A percentile compares a stretch with the other conserved stretches of the same genome.
These are phyloP conservation scores for Penicillium malachiteum DNA, from an alignment of 495 filamentous ascomycete genomes.

Conservation along the genomic window DNA sequence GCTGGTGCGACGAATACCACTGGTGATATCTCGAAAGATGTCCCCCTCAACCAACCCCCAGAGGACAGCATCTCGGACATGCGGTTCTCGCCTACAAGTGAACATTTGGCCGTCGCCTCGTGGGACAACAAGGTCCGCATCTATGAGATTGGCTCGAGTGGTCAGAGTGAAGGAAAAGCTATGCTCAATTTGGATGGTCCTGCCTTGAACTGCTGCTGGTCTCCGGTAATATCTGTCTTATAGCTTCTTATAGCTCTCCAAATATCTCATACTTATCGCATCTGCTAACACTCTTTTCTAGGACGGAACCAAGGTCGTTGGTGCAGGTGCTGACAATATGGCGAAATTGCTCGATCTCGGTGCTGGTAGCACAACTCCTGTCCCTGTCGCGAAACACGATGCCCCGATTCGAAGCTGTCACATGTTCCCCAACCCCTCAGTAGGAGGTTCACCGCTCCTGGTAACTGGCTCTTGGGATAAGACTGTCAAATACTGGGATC, in stretches of 20 bases:
- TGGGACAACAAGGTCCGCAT: conserved; percentile 96
- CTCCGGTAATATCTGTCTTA: conserved; percentile 58
- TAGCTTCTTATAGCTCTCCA: not conserved
- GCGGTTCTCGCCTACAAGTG: conserved; percentile 71
- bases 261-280: not conserved
- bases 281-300: conserved; percentile 24
- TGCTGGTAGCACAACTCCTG: conserved; percentile 48
- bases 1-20: conserved; percentile 64
- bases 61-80: conserved; percentile 85
- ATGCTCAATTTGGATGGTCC: conserved; percentile 74
- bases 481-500: conserved; percentile 93
- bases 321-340: conserved; percentile 81
- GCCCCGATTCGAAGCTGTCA: conserved; percentile 75
- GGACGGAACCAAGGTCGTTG: conserved; percentile 75
- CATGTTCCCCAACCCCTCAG: conserved; percentile 58
- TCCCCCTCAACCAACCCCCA: conserved; percentile 71
- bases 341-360: conserved; percentile 75
- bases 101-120: conserved; percentile 80
- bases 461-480: conserved; percentile 96
- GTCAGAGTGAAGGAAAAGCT: conserved; percentile 73
- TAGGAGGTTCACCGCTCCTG: conserved; percentile 61
- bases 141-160: conserved; percentile 75
- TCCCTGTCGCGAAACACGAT: conserved; percentile 66
- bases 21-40: conserved; percentile 88
- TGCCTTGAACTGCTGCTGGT: conserved; percentile 78